Percentiles rank a stretch among this genome's conserved stretches.
phyloP scores from a whole-genome alignment of 768 basidiomycete species.

The Podaxis sp. region DNA sequence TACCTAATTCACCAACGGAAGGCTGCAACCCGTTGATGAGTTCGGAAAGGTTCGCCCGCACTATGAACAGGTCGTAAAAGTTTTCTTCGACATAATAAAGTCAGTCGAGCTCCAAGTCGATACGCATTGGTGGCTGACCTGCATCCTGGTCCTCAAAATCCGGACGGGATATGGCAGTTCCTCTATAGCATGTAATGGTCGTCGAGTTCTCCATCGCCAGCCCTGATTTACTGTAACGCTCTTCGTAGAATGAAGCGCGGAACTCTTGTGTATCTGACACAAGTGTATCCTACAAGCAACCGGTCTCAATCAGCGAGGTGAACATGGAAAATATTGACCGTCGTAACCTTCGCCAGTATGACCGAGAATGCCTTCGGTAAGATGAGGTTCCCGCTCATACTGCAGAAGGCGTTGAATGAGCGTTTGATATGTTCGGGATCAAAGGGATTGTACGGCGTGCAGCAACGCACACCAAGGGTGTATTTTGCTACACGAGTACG shows the following conservation, averaged over 20 bases:
- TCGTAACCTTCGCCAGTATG: constrained; percentile 14
- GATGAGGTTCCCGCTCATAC: constrained; percentile 3
- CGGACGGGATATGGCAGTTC: constrained; percentile 16
- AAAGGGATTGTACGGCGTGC: constrained; percentile 17
- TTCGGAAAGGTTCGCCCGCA: constrained; percentile 11
- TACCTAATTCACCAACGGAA: neutral
- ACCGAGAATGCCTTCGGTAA: constrained; percentile 16
- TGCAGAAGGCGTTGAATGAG: neutral
- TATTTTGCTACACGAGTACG: constrained; percentile 26
- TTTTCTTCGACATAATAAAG: constrained; percentile 4
- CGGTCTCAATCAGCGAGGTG: neutral
- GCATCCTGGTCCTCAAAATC: constrained; percentile 24
- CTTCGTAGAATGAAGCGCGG: constrained; percentile 12
- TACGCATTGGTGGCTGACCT: constrained; percentile 6
- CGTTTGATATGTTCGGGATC: constrained; percentile 25
- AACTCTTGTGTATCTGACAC: constrained; percentile 27
- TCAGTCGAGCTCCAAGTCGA: constrained; percentile 16
- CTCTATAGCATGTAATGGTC: constrained; percentile 24
- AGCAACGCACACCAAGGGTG: constrained; percentile 26
- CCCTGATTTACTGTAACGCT: constrained; percentile 5
- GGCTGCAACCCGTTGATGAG: constrained; percentile 7
- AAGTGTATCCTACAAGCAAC: constrained; percentile 21
- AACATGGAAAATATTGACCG: neutral
- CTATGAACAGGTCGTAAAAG: constrained; percentile 14
- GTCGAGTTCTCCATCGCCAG: constrained; percentile 10